Evolutionary conservation across 192 early-diverging fungal genomes (phyloP), one percentile per base, ranked within the genome.

Genomic region (Coemansia sp.): DNA sequence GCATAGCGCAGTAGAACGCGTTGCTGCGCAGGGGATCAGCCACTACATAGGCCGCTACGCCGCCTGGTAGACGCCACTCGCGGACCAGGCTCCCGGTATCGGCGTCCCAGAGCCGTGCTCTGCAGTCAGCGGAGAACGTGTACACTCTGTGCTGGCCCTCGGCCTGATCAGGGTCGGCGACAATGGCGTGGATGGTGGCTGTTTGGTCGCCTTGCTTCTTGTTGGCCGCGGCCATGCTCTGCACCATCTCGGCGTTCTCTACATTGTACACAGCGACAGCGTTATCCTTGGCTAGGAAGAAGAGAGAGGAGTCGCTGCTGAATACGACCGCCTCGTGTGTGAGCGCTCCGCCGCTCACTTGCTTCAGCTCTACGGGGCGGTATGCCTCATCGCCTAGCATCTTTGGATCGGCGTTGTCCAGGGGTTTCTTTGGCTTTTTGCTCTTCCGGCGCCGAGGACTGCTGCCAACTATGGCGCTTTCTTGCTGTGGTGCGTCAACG

Each of bases 161-260:
- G 0, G 18, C 40, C 13, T 26, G 53, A 3, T 64, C 62, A 3
- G 42, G 58, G 24, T 65, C 73, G 2, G 68, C 71, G n/a, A 79
- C 67, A 5, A 79, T 69, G 24, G 71, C 67, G 26, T 60, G 65
- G 16, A 79, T 67, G 26, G 58, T 56, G 33, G 66, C 48, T 11
- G 62, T 33, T 42, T 63, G 61, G 11, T 45, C 50, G 5, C 50
- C 45, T 56, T 60, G 45, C 39, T 63, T 33, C 14, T 48, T 61
- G 9, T 57, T 24, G 18, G n/a, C 45, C 18, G 43, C 59, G 55
- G 69, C 57, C 33, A 81, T 72, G 62, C 67, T 81, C 65, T 76
- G 72, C 66, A 81, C 70, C 78, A 81, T 68, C 66, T 76, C 74
- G 48, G 62, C 69, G 51, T 74, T 81, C 66, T 81, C 59, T 46